Conservation (phyloP, 2,329 filamentous ascomycete species). For the Colletotrichum horii region DNA sequence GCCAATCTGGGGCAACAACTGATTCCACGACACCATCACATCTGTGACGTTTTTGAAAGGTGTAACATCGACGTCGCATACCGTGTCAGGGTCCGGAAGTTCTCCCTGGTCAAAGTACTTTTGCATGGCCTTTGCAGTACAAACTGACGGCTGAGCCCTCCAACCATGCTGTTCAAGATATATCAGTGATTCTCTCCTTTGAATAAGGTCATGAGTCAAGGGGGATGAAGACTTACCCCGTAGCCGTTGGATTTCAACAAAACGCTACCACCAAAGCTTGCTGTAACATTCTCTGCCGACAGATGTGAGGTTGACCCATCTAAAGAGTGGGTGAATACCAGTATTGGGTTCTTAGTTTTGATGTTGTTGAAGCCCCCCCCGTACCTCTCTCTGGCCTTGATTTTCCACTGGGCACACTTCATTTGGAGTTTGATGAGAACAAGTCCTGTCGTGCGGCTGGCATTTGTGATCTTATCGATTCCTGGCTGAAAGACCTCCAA, state of each 20-base stretch:
- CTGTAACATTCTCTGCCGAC: not conserved
- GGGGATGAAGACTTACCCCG: not conserved
- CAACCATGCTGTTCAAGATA: not conserved
- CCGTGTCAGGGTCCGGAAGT: not conserved
- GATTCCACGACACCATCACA: not conserved
- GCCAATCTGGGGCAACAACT: not conserved
- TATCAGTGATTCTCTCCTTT: not conserved
- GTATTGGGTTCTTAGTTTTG: not conserved
- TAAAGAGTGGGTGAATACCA: not conserved
- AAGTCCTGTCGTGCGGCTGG: not conserved
- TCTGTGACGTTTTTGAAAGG: not conserved
- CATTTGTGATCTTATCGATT: not conserved
- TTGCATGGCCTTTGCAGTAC: not conserved
- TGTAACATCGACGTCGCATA: not conserved
- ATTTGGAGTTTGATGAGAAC: fast-evolving
- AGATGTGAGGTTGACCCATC: not conserved
- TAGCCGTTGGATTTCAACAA: not conserved
- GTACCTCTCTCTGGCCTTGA: not conserved
- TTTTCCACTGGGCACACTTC: not conserved
- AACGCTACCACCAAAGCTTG: not conserved
- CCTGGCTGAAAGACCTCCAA: not conserved
- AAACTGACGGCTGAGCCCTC: not conserved
- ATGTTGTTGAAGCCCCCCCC: not conserved
- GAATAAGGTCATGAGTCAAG: not conserved
- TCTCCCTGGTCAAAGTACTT: not conserved